Base-by-base conservation (phyloP, 139 green algal genomes). In the Micractinium conductrix region DNA sequence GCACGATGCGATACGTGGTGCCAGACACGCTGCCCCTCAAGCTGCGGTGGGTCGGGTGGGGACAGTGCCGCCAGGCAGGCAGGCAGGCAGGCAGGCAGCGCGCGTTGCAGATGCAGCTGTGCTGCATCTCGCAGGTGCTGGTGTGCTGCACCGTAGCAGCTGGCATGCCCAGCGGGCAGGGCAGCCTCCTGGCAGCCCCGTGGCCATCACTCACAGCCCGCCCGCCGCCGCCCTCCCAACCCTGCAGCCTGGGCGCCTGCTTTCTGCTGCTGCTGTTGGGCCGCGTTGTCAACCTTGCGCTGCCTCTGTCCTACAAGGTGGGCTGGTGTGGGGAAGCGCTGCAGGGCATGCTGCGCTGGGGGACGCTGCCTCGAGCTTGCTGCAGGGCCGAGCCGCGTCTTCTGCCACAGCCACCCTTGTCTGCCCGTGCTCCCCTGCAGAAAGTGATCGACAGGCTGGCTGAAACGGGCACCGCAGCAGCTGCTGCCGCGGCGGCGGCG, bases 251-350 rank as follows among this genome's bases (percentile, higher is more conserved):
- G 50, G 2, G 73, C 26, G 71, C 84, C 1, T 97, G 94, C 85
- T 88, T 97, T n/a, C 12, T 92, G 37, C 80, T 97, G 50, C 79
- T 98, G 22, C 19, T 92, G 7, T 12, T 86, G 2, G 89, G 95
- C 74, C 89, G 95, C 5, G 78, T 91, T 2, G 87, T 96, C 53
- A 98, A 98, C 88, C 84, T 98, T 35, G 92, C 93, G 1, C 92
- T 97, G 43, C 93, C 94, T 0, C 72, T 95, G 35, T 76, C 91
- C 1, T 96, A 94, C 84, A 93, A 94, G n/a, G n/a, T n/a, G n/a
- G n/a, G n/a, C n/a, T n/a, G n/a, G n/a, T n/a, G n/a, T n/a, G n/a
- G n/a, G n/a, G n/a, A n/a, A n/a, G n/a, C n/a, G n/a, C n/a, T n/a
- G n/a, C n/a, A n/a, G n/a, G n/a, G n/a, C n/a, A n/a, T n/a, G n/a